Evolutionary conservation across 2,329 filamentous ascomycete species (phyloP).

Genomic region (Venturia asperata): DNA sequence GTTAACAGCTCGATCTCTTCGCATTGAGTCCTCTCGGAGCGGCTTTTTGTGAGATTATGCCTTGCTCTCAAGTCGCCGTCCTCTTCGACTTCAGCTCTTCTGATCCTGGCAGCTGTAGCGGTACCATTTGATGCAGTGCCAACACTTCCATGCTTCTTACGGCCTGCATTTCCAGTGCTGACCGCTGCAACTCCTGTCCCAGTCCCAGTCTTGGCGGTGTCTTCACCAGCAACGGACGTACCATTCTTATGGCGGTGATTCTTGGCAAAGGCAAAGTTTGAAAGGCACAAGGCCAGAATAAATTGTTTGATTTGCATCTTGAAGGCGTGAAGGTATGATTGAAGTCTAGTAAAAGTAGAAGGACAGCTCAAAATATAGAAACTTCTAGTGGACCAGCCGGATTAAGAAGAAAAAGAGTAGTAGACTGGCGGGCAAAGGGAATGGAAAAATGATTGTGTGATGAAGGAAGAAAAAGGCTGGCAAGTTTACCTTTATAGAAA

Average conservation of each 20-base stretch:
- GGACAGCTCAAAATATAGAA: not conserved
- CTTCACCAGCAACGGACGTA: not conserved
- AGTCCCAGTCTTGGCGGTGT: not conserved
- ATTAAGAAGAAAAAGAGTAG: not conserved
- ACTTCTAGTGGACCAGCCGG: slow-evolving; percentile 5
- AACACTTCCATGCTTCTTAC: not conserved
- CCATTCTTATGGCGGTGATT: not conserved
- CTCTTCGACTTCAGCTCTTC: not conserved
- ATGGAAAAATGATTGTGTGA: not conserved
- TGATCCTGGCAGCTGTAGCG: not conserved
- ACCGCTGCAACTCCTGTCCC: not conserved
- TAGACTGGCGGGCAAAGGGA: not conserved
- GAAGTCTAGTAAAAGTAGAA: not conserved
- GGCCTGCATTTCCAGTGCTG: not conserved
- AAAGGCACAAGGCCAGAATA: slow-evolving; percentile 14
- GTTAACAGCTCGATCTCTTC: slow-evolving; percentile 25
- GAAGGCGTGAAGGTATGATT: not conserved
- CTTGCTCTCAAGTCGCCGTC: not conserved
- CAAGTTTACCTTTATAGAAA: slow-evolving; percentile 4
- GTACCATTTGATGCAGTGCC: not conserved
- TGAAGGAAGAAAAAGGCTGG: not conserved
- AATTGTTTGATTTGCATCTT: slow-evolving; percentile 13
- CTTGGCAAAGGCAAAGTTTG: not conserved
- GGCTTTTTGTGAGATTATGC: not conserved
- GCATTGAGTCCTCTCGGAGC: slow-evolving; percentile 21